Base-by-base conservation (phyloP, 495 filamentous ascomycete species). In the Aspergillus avenaceus region DNA sequence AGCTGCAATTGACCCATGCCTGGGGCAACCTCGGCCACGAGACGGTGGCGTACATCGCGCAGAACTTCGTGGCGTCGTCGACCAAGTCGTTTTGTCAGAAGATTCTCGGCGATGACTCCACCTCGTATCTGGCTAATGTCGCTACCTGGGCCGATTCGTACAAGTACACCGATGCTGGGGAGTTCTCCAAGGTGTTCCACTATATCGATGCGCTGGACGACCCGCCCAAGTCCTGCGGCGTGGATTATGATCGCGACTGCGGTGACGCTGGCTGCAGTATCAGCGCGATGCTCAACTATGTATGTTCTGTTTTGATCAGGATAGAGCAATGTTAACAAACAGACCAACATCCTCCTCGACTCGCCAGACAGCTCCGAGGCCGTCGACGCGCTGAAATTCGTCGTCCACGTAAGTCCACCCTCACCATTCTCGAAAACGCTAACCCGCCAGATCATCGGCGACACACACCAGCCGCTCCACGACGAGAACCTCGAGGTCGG, bases 201-300 rank as follows among this genome's bases (percentile, higher is more conserved):
- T 85, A 71, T 57, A 82, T 86, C 57, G 82, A 88, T 65, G 84
- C 83, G 5, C 63, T 80, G 38, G 85, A 88, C 54, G 64, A 68
- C 38, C 85, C 85, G 28, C 75, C 81, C 2, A 65, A 59, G 8
- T 61, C 52, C 45, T 88, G 85, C 65, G 71, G 75, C 44, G 76
- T 87, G 16, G 59, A 77, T 28, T 75, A 76, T 21, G 51, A 61
- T 12, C 72, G 82, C 7, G 85, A 87, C 58, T 88, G 85, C 57
- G 73, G 71, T 8, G 51, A 45, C 4, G 63, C 65, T 5, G 83
- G 83, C 5, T 88, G 85, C 59, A 65, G 80, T 34, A 72, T 87
- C 23, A 67, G 65, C 27, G 85, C 84, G 5, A 81, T 87, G 16
- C 62, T 70, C 19, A 88, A 87, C 60, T 85, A 86, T 53, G 66